Conservation (phyloP, 768 basidiomycete genomes). For the Cubamyces lactineus region DNA sequence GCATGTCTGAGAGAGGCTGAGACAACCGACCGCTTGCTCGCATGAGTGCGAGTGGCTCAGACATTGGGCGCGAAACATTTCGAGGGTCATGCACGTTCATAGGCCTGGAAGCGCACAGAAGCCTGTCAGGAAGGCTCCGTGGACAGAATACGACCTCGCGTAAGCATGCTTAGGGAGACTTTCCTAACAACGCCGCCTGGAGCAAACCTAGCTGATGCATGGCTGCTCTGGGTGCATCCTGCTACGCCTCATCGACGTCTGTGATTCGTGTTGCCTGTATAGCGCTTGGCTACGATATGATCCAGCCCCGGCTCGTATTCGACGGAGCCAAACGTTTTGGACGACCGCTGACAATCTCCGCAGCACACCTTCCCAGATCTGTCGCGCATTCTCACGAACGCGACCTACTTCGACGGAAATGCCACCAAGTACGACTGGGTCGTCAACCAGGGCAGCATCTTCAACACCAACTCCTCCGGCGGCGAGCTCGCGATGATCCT, state of each 20-base stretch:
- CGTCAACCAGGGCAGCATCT: slow-evolving; percentile 65
- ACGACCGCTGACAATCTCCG: neutral
- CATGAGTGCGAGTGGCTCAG: neutral
- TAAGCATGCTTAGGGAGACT: no score
- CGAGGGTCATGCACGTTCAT: neutral
- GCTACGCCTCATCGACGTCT: no score
- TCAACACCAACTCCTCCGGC: slow-evolving; percentile 62
- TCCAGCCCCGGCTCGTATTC: no score
- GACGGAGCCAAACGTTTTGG: no score
- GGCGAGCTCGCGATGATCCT: slow-evolving; percentile 72
- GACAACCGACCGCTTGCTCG: neutral
- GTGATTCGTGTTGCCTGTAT: no score
- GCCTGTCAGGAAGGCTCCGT: no score
- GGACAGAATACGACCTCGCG: no score
- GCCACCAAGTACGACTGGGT: slow-evolving; percentile 75
- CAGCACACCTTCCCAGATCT: slow-evolving; percentile 68
- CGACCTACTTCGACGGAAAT: slow-evolving; percentile 74
- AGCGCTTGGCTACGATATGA: no score
- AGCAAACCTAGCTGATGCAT: no score
- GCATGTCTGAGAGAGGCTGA: neutral
- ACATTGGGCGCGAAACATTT: neutral
- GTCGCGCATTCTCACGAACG: slow-evolving; percentile 67
- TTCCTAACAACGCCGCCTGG: no score
- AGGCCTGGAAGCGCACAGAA: no score
- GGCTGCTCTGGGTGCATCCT: no score